Base-by-base conservation (phyloP, 805 yeast genomes). In the Ogataea dorogensis region DNA sequence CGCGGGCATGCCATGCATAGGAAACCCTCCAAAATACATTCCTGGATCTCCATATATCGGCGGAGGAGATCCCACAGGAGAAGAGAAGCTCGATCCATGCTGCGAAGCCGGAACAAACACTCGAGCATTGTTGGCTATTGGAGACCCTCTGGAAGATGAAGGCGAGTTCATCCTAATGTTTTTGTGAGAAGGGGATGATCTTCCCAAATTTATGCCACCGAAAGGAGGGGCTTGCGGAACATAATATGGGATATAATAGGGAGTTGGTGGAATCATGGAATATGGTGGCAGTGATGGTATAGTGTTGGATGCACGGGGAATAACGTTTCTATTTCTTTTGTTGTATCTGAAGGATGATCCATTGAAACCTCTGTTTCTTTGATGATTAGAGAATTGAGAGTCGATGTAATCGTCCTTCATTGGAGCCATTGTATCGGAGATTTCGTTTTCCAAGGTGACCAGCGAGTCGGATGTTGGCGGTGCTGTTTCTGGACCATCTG, bases 241-340 rank as follows among this genome's bases (percentile, higher is more conserved):
- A 15, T 42, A 40, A 24, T 49, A 48, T 4, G 56, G 54, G 12
- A 38, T 29, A 30, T 44, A 51, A 27, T 48, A 48, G 18, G 46
- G 47, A 6, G 44, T 27, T 13, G 44, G 41, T n/a, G 40, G 21
- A 7, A 43, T n/a, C 16, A 45, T 18, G 20, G 47, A 49, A 31
- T 49, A 50, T 19, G 47, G 37, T 4, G 50, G 32, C 13, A 38
- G 24, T 10, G 46, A 12, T 17, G 38, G 31, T 17, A 33, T 28
- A 35, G 28, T 36, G 36, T 24, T 41, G n/a, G 33, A 8, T n/a
- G 38, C 13, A 15, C 38, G 42, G 4, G 40, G 25, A 20, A 28
- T 37, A 5, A 33, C 23, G 32, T 35, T 42, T 34, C 41, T 47
- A 25, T 33, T 35, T 17, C 28, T 38, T 17, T 28, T 45, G 38